Percentiles rank a stretch among this genome's conserved stretches.
phyloP scores from a whole-genome alignment of 179 eudicot species.

The Silene noctiflora region DNA sequence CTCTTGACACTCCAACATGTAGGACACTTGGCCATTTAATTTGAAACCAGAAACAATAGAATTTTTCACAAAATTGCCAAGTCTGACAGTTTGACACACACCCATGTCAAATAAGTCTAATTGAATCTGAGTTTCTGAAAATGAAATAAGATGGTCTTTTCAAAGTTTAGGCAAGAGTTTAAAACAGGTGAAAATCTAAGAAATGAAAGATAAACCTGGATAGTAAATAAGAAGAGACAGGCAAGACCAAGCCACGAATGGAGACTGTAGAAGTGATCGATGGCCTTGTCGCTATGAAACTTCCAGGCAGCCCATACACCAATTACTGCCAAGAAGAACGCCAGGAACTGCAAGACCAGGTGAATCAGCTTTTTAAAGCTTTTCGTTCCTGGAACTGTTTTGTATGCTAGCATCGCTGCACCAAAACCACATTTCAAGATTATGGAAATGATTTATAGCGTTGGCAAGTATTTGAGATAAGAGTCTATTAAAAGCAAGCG shows the following conservation, averaged over 20 bases:
- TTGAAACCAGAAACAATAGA: not conserved
- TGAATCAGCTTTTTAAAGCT: constrained; percentile 65
- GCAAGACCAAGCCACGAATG: constrained; percentile 95
- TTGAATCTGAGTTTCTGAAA: not conserved
- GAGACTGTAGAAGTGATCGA: constrained; percentile 87
- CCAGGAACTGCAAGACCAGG: constrained; percentile 65
- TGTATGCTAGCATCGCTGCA: constrained; percentile 96
- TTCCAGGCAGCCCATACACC: constrained; percentile 88
- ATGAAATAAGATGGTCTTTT: not conserved
- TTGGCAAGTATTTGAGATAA: too few species aligned
- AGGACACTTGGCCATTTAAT: not conserved
- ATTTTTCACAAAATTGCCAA: not conserved
- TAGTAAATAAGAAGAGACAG: constrained; percentile 59
- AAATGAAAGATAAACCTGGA: constrained; percentile 53
- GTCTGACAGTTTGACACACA: not conserved
- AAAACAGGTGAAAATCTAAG: not conserved
- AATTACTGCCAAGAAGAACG: constrained; percentile 59
- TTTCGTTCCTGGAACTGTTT: constrained; percentile 83
- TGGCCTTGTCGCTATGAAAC: constrained; percentile 77
- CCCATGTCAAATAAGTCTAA: not conserved
- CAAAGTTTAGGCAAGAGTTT: not conserved
- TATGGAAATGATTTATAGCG: not conserved
- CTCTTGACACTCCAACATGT: not conserved
- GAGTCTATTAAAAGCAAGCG: too few species aligned
- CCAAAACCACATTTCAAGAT: not conserved